phyloP scores from a whole-genome alignment of 2,329 filamentous ascomycete species.

The Cladophialophora exuberans region DNA sequence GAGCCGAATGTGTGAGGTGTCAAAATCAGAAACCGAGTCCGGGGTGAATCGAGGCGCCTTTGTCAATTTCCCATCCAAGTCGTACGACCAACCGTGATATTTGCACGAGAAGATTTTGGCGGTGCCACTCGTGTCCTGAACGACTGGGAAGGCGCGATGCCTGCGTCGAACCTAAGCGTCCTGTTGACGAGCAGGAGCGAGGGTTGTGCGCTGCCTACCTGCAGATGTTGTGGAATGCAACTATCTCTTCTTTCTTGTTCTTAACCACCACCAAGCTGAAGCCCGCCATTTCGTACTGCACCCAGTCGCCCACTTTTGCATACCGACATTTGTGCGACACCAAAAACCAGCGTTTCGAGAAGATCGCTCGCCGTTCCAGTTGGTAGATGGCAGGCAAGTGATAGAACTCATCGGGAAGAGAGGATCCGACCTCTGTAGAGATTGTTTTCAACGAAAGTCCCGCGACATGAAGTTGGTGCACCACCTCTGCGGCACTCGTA shows the following conservation, averaged over 20 bases:
- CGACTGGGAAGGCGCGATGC: constrained; percentile 61
- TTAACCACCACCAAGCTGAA: constrained; percentile 59
- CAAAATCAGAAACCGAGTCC: constrained; percentile 59
- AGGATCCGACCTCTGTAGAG: constrained; percentile 16
- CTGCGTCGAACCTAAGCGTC: background rate
- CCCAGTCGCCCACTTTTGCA: constrained; percentile 49
- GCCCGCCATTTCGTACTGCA: constrained; percentile 41
- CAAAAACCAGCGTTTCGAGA: constrained; percentile 54
- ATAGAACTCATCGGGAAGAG: constrained; percentile 57
- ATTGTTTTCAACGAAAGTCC: constrained; percentile 19
- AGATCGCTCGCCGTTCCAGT: constrained; percentile 54
- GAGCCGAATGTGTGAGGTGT: constrained; percentile 59
- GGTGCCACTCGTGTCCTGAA: constrained; percentile 37
- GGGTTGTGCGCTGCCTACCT: constrained; percentile 35
- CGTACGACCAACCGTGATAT: constrained; percentile 67
- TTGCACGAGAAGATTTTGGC: constrained; percentile 54
- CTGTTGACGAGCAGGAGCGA: background rate
- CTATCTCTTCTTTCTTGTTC: constrained; percentile 56
- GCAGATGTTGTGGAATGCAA: constrained; percentile 66
- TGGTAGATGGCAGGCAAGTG: constrained; percentile 53
- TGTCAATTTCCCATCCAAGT: constrained; percentile 59
- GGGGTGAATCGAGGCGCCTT: constrained; percentile 60
- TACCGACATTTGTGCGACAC: constrained; percentile 49
- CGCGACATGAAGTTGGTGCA: constrained; percentile 19
- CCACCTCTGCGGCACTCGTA: constrained; percentile 1